Evolutionary conservation across 208 protist genomes (phyloP).

Genomic region (Leishmania lainsoni): DNA sequence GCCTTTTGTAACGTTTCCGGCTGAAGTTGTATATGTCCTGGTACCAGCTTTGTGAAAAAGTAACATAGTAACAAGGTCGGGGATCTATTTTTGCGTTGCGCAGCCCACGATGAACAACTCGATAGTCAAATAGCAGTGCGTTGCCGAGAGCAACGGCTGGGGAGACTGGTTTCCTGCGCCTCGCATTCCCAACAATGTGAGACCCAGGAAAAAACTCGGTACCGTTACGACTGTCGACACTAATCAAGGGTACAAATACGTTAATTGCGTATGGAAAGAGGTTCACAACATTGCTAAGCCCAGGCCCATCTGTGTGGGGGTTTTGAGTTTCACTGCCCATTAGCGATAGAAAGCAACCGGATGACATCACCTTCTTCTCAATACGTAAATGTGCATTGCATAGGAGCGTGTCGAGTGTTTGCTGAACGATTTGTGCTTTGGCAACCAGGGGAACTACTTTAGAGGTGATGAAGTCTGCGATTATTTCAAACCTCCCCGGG

Average conservation of each 20-base stretch:
- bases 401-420: constrained; percentile 41
- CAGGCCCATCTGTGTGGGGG: constrained; percentile 60
- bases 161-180: constrained; percentile 25
- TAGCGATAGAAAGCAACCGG: constrained; percentile 68
- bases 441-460: constrained; percentile 44
- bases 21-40: constrained; percentile 70
- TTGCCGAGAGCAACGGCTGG: constrained; percentile 45
- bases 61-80: constrained; percentile 70
- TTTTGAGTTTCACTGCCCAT: constrained; percentile 53
- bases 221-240: constrained; percentile 54
- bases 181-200: constrained; percentile 23
- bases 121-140: constrained; percentile 68
- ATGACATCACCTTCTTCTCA: constrained; percentile 54
- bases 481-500: constrained; percentile 66
- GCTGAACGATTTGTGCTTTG: constrained; percentile 36
- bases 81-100: constrained; percentile 37
- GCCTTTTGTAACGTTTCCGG: constrained; percentile 39
- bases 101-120: constrained; percentile 61
- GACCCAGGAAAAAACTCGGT: constrained; percentile 60
- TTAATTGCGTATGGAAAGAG: constrained; percentile 72
- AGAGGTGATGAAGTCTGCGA: constrained; percentile 47
- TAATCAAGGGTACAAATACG: constrained; percentile 72
- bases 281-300: constrained; percentile 48
- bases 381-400: not conserved
- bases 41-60: constrained; percentile 60